Base-by-base conservation (phyloP, 140 eudicot genomes). In the Anethum foeniculum region DNA sequence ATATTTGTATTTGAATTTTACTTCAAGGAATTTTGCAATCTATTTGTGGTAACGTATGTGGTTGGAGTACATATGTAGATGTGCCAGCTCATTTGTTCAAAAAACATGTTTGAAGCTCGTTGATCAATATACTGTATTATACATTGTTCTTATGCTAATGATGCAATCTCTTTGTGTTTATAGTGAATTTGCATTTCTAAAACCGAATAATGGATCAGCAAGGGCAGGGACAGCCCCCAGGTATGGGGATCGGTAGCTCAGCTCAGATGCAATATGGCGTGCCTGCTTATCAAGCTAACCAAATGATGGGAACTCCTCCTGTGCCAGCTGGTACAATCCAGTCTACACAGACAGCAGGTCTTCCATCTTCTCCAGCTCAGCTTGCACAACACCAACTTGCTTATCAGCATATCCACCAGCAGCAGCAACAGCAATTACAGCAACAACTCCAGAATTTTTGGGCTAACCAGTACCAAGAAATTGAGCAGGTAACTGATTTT, bases 331-430 rank as follows among this genome's bases (percentile, higher is more conserved):
- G 90, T 39, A 36, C 92, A 0, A 84, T 85, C 30, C 93, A 85
- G 58, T 82, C 93, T 56, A 80, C 94, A 15, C 94, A 86, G 84
- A 82, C 92, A 36, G 83, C 91, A 1, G 94, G 92, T 15, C 90
- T 88, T 28, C 85, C 92, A 38, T 86, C 93, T 69, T 85, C 94
- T 16, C 92, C 92, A 15, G 91, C 92, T n/a, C 97, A 92, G 80
- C 85, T 92, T 54, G 92, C 92, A 25, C 97, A 92, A 75, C 97
- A 92, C 76, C 97, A 91, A 44, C 93, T 90, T n/a, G 97, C 97
- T 12, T 92, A 92, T 69, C 97, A 92, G 79, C 97, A 92, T 82
- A 92, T 92, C 65, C 97, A 92, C 77, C 94, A 89, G 86, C 97
- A 92, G 81, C 97, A 92, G 75, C 97, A 90, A 58, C 94, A 91